A percentile compares a stretch with the other conserved stretches of the same genome.
phyloP scores from a whole-genome alignment of 257 asterid genomes.

The Capsicum chinense region DNA sequence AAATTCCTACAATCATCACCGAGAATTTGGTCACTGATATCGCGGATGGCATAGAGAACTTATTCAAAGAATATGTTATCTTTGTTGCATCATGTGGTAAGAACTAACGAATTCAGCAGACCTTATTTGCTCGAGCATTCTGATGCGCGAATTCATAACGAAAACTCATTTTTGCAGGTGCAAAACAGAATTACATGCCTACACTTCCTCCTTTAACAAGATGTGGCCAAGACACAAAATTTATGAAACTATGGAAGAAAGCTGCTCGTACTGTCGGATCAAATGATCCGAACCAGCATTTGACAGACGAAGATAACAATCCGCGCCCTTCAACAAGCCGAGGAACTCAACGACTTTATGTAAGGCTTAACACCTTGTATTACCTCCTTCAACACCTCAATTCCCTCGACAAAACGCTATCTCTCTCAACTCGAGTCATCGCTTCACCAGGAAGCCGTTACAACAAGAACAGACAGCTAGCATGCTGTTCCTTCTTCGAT shows the following conservation, averaged over 20 bases:
- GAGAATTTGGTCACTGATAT: slow-evolving; percentile 68
- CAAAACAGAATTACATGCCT: slow-evolving; percentile 85
- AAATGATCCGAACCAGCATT: slow-evolving; percentile 46
- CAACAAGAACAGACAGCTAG: slow-evolving; percentile 43
- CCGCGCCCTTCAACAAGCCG: slow-evolving; percentile 93
- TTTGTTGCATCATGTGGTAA: slow-evolving; percentile 85
- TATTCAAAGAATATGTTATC: slow-evolving; percentile 71
- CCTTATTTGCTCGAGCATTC: neutral
- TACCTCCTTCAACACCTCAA: slow-evolving; percentile 67
- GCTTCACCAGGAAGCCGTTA: slow-evolving; percentile 51
- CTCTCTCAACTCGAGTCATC: slow-evolving; percentile 57
- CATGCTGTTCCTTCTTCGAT: slow-evolving; percentile 62
- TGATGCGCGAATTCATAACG: neutral
- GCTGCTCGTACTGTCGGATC: slow-evolving; percentile 71
- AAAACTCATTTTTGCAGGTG: slow-evolving; percentile 48
- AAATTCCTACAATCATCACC: slow-evolving; percentile 64
- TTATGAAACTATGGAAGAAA: slow-evolving; percentile 70
- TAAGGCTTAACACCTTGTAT: slow-evolving; percentile 88
- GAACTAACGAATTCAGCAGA: neutral
- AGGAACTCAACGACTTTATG: slow-evolving; percentile 94
- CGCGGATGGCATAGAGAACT: slow-evolving; percentile 71
- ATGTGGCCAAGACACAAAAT: slow-evolving; percentile 73
- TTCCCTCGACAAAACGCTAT: slow-evolving; percentile 59
- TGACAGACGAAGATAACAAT: slow-evolving; percentile 50
- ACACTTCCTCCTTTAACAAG: slow-evolving; percentile 88